Conservation (phyloP, 495 filamentous ascomycete genomes). For the Lasiosphaeria ovina region DNA sequence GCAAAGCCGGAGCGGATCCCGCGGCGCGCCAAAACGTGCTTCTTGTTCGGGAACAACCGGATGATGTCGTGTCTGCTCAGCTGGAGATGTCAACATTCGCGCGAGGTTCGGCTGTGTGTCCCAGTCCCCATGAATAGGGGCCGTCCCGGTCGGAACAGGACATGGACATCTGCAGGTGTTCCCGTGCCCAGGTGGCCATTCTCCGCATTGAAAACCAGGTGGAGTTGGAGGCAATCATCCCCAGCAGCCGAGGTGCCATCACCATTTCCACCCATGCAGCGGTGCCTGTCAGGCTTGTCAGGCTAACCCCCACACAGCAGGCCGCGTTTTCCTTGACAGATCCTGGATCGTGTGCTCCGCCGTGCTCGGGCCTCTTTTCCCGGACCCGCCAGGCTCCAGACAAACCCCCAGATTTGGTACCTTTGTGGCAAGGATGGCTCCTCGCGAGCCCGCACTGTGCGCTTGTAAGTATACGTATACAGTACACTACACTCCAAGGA, state of each 20-base stretch:
- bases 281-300: slow-evolving; percentile 19
- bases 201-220: slow-evolving; percentile 21
- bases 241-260: slow-evolving; percentile 13
- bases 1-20: background rate
- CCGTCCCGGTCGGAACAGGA: slow-evolving; percentile 14
- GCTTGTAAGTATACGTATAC: slow-evolving; percentile 22
- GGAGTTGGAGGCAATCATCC: slow-evolving; percentile 6
- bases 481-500: slow-evolving; percentile 10
- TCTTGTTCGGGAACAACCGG: no score
- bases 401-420: slow-evolving; percentile 19
- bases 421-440: slow-evolving; percentile 6
- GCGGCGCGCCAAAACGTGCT: no score
- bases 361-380: slow-evolving; percentile 26
- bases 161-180: slow-evolving; percentile 15
- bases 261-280: slow-evolving; percentile 14
- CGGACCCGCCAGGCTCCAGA: slow-evolving; percentile 13
- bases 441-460: slow-evolving; percentile 30
- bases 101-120: background rate
- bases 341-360: slow-evolving; percentile 24
- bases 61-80: no score
- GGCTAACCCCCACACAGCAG: slow-evolving; percentile 40
- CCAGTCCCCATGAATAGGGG: slow-evolving; percentile 1
- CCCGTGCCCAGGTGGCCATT: slow-evolving; percentile 15
- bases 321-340: slow-evolving; percentile 25
- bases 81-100: no score